Evolutionary conservation across 805 yeast species (phyloP).

Genomic region (Scheffersomyces amazonensis): DNA sequence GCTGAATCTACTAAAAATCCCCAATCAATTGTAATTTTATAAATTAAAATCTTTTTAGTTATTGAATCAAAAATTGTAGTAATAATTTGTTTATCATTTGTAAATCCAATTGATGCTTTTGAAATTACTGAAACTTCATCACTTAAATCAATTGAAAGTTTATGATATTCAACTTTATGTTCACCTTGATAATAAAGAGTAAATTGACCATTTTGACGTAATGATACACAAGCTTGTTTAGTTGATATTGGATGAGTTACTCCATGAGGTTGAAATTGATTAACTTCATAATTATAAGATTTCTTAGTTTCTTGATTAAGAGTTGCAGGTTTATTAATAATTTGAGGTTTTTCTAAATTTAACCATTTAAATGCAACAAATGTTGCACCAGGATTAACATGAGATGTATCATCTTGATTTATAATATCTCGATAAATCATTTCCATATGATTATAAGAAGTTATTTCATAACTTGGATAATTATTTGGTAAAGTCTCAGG

Average conservation of each 20-base stretch:
- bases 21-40: constrained; percentile 50
- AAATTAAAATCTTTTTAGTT: constrained; percentile 38
- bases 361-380: constrained; percentile 67
- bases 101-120: constrained; percentile 54
- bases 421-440: constrained; percentile 45
- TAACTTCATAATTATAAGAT: constrained; percentile 52
- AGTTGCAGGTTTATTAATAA: constrained; percentile 58
- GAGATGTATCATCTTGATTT: constrained; percentile 8
- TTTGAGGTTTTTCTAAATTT: constrained; percentile 63
- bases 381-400: constrained; percentile 12
- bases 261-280: constrained; percentile 58
- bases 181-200: constrained; percentile 63
- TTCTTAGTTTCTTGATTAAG: constrained; percentile 19
- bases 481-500: constrained; percentile 12
- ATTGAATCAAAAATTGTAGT: constrained; percentile 39
- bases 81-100: constrained; percentile 43
- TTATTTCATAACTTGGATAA: constrained; percentile 40
- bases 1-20: constrained; percentile 50
- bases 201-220: constrained; percentile 61
- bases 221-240: constrained; percentile 67
- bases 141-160: constrained; percentile 24
- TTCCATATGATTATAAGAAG: constrained; percentile 45
- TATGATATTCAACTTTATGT: constrained; percentile 56
- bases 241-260: constrained; percentile 65
- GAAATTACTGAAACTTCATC: constrained; percentile 20